A percentile compares a stretch with the other conserved stretches of the same genome.
Conservation (phyloP, 1,284 basidiomycete genomes). For the Cutaneotrichosporon cavernicola region DNA sequence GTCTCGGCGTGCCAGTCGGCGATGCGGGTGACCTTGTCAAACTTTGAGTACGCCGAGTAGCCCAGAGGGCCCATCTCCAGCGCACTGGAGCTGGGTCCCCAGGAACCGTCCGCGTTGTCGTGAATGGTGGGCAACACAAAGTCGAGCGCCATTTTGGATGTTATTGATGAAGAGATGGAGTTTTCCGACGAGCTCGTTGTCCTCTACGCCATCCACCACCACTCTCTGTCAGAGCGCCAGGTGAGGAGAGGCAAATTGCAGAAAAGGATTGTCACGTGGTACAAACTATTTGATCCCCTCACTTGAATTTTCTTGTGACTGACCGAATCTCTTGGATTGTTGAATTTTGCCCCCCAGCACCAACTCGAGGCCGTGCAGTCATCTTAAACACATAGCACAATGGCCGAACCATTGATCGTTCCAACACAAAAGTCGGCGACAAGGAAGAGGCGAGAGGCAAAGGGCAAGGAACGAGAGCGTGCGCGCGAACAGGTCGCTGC, state of each 20-base stretch:
- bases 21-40: constrained; percentile 94
- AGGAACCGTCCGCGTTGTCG: constrained; percentile 54
- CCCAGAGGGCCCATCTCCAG: constrained; percentile 18
- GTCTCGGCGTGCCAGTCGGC: constrained; percentile 91
- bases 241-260: not conserved
- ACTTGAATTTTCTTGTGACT: constrained; percentile 11
- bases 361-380: constrained; percentile 3
- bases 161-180: constrained; percentile 12
- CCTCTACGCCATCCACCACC: not conserved
- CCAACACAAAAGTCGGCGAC: constrained; percentile 1
- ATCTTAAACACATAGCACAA: not conserved
- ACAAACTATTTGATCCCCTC: not conserved
- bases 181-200: constrained; percentile 12
- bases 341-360: constrained; percentile 5
- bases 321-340: not conserved
- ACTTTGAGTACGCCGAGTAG: constrained; percentile 96
- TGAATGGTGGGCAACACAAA: constrained; percentile 52
- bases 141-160: constrained; percentile 40
- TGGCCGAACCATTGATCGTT: constrained; percentile 2
- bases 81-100: constrained; percentile 52
- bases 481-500: constrained; percentile 5
- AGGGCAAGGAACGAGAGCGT: constrained; percentile 34
- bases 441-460: constrained; percentile 13
- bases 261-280: constrained; percentile 10
- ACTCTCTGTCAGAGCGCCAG: not conserved